phyloP scores from a whole-genome alignment of 2,329 filamentous ascomycete genomes.

The Aureobasidium sp. region DNA sequence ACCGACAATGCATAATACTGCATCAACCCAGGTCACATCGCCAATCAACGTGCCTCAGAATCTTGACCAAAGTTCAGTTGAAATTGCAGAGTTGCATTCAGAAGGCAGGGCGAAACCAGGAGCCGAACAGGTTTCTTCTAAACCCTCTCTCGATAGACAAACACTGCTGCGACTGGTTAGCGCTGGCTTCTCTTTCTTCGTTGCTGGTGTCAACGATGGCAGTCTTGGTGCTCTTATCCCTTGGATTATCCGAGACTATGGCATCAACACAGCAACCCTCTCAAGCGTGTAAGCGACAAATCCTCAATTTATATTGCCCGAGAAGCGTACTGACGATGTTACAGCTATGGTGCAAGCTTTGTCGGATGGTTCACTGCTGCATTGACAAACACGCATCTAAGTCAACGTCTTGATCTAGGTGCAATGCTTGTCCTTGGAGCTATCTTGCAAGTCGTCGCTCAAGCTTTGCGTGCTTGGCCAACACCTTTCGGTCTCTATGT shows the following conservation, averaged over 20 bases:
- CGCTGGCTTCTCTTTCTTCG: constrained; percentile 54
- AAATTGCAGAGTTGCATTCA: not conserved
- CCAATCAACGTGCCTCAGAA: not conserved
- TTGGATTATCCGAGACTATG: constrained; percentile 50
- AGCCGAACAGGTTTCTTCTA: not conserved
- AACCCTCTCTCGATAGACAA: not conserved
- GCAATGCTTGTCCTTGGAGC: constrained; percentile 50
- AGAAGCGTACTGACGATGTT: not conserved
- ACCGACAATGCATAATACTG: not conserved
- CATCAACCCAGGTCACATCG: not conserved
- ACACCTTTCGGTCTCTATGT: constrained; percentile 47
- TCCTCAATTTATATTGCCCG: too few relatives aligned
- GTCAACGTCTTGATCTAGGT: constrained; percentile 46
- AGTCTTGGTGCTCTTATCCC: constrained; percentile 55
- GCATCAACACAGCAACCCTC: constrained; percentile 39
- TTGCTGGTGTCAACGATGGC: constrained; percentile 57
- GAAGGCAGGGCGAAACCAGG: too few relatives aligned
- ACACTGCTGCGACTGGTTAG: not conserved
- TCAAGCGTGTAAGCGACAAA: constrained; percentile 33
- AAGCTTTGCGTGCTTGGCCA: constrained; percentile 47
- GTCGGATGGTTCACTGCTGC: constrained; percentile 52
- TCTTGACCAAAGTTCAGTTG: not conserved
- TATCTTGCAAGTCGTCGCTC: constrained; percentile 44
- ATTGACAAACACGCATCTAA: constrained; percentile 46
- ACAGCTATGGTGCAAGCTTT: constrained; percentile 47